Evolutionary conservation across 352 stramenopile genomes (phyloP).

Genomic region (Aphanomyces cochlioides): DNA sequence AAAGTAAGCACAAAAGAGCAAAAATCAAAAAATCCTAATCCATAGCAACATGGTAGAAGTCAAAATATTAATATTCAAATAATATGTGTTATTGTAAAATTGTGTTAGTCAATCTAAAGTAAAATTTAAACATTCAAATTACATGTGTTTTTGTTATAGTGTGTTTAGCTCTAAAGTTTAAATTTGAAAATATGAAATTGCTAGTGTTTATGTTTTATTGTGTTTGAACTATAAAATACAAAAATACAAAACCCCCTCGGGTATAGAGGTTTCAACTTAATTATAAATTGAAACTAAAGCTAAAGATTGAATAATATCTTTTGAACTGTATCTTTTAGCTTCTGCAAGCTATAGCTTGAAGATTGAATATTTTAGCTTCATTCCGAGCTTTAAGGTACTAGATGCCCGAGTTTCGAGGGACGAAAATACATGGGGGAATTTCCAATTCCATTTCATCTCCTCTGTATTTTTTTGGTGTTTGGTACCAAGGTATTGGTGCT

Average conservation of each 20-base stretch:
- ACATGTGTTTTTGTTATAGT: slow-evolving; percentile 10
- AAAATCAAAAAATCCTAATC: slow-evolving; percentile 12
- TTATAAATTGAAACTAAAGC: slow-evolving; percentile 10
- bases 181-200: slow-evolving; percentile 2
- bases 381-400: too few species aligned
- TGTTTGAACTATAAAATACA: slow-evolving; percentile 21
- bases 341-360: too few species aligned
- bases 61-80: slow-evolving; percentile 15
- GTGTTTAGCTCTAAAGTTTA: slow-evolving; percentile 21
- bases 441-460: too few species aligned
- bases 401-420: too few species aligned
- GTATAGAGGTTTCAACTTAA: slow-evolving; percentile 4
- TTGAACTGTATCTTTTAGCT: too few species aligned
- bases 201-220: slow-evolving; percentile 12
- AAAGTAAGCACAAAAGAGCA: slow-evolving; percentile 11
- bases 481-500: too few species aligned
- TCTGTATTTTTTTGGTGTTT: too few species aligned
- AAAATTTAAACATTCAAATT: slow-evolving; percentile 11
- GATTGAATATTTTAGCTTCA: too few species aligned
- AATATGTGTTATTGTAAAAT: slow-evolving; percentile 12
- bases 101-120: slow-evolving; percentile 11
- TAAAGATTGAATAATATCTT: slow-evolving; percentile 2
- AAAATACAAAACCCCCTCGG: slow-evolving; percentile 16
- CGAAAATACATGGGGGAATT: too few species aligned
- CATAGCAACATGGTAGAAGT: slow-evolving; percentile 15